Base-by-base conservation (phyloP, 805 yeast genomes). In the Schwanniomyces vanrijiae region DNA sequence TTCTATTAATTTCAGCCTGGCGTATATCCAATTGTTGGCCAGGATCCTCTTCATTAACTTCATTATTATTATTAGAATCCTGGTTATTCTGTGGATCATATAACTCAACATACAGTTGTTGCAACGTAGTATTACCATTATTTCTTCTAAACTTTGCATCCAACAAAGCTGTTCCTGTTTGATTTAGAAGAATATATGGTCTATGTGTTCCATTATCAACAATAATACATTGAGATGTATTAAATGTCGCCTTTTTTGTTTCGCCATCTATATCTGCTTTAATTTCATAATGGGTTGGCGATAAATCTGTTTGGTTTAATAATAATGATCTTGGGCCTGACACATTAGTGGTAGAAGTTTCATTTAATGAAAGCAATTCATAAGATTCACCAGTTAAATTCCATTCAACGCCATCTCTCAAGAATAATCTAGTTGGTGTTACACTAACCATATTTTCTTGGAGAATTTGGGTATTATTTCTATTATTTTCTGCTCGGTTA, bases 181-280 rank as follows among this genome's bases (percentile, higher is more conserved):
- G 64, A 45, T 64, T 73, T 3, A 76, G 37, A 37, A 75, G 55
- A 2, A 75, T 34, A 44, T 75, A 76, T 4, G 78, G 77, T 11
- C 56, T 60, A 33, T 62, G 61, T 11, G 52, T 56, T 2, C 55
- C 58, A 10, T 59, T 52, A 33, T 66, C 64, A 22, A 74, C 79
- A 5, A 75, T 49, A 10, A 75, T 72, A 52, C 78, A 73, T 40
- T 76, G 77, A 20, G 74, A 71, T 0, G 73, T 58, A 39, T 64
- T 64, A 44, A 75, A 59, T 2, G 47, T 46, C 2, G 61, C 65
- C 4, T 22, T 41, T 22, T 47, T 40, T 9, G 43, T 45, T 4
- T 44, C 47, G 10, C 57, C 65, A 5, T 40, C 55, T 14, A 50
- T 44, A 9, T 46, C 49, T 19, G 61, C 35, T 4, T 54, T 48